Evolutionary conservation across 2,329 filamentous ascomycete species (phyloP).

Genomic region (Scedosporium boydii): DNA sequence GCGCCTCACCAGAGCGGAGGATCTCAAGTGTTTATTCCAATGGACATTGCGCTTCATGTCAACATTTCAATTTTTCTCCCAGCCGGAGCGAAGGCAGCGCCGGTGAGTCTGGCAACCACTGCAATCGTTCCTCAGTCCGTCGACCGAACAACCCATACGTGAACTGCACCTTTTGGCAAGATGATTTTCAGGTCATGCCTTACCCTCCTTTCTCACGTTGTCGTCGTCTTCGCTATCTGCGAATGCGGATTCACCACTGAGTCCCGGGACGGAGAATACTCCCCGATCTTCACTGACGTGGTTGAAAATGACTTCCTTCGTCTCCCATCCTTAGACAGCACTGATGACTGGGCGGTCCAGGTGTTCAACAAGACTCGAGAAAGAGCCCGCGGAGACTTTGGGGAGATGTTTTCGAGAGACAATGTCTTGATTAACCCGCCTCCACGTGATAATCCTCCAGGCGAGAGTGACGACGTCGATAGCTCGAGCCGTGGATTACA

Average conservation of each 20-base stretch:
- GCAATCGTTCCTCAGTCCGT: too few species aligned
- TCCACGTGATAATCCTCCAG: slow-evolving; percentile 13
- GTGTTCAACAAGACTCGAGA: slow-evolving; percentile 53
- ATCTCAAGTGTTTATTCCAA: too few species aligned
- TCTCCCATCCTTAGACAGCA: slow-evolving; percentile 33
- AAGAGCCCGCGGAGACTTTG: slow-evolving; percentile 52
- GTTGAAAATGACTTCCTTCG: slow-evolving; percentile 65
- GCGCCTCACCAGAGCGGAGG: too few species aligned
- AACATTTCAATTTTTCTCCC: too few species aligned
- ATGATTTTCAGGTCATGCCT: too few species aligned
- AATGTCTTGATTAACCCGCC: slow-evolving; percentile 44
- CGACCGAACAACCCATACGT: too few species aligned
- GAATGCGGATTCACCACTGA: slow-evolving; percentile 62
- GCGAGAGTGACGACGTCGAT: too few species aligned
- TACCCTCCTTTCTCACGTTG: too few species aligned
- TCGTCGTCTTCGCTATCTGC: slow-evolving; percentile 38
- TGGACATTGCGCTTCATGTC: too few species aligned
- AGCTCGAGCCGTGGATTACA: slow-evolving; percentile 38
- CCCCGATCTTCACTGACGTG: slow-evolving; percentile 55
- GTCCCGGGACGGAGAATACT: slow-evolving; percentile 26
- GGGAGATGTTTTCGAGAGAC: slow-evolving; percentile 47
- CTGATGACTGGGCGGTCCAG: slow-evolving; percentile 57
- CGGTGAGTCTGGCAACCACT: too few species aligned
- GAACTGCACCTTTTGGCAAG: too few species aligned
- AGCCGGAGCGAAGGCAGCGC: too few species aligned